Evolutionary conservation across 345 rosid genomes (phyloP).

Genomic region (Aquilaria malaccensis): DNA sequence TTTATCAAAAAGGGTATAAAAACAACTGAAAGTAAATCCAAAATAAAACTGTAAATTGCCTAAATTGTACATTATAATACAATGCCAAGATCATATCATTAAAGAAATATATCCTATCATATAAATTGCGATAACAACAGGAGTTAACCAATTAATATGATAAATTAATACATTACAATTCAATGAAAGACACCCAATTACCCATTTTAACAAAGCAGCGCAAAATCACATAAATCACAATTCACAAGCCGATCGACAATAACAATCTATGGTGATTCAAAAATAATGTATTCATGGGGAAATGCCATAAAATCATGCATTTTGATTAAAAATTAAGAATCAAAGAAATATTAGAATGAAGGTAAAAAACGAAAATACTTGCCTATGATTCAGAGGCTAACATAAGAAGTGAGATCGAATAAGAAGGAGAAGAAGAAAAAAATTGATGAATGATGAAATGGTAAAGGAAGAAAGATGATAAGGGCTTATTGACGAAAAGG

Average conservation of each 20-base stretch:
- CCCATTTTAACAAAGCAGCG: too few relatives aligned
- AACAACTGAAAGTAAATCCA: too few relatives aligned
- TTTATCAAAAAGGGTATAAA: too few relatives aligned
- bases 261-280: background rate
- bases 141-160: too few relatives aligned
- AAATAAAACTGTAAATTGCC: too few relatives aligned
- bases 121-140: too few relatives aligned
- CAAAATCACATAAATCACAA: background rate
- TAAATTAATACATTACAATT: too few relatives aligned
- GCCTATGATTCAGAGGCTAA: slow-evolving; percentile 8
- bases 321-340: background rate
- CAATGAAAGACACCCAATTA: too few relatives aligned
- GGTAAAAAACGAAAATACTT: background rate
- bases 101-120: too few relatives aligned
- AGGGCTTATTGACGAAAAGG: slow-evolving; percentile 9
- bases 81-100: too few relatives aligned
- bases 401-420: background rate
- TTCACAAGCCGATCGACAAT: background rate
- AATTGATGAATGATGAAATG: background rate
- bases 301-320: background rate
- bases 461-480: background rate
- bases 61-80: too few relatives aligned
- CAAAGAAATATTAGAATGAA: background rate
- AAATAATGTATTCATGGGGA: too few relatives aligned
- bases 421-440: background rate